Evolutionary conservation across 208 protist genomes (phyloP).

Genomic region (Trichomonas gallinae): DNA sequence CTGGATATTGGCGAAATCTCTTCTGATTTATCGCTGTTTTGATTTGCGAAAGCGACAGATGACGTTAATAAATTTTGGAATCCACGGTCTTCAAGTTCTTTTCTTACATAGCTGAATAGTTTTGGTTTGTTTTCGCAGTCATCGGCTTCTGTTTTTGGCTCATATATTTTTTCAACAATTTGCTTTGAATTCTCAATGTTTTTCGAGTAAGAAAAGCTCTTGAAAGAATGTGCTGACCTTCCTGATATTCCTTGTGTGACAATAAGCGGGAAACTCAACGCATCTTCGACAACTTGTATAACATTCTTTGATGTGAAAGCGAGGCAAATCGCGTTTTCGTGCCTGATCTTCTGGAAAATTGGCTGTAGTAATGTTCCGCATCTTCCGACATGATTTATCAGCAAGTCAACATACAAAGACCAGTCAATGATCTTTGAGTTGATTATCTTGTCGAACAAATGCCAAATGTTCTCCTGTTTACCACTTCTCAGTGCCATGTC

Average conservation of each 20-base stretch:
- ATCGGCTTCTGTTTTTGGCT: not conserved
- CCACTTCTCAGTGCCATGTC: not conserved
- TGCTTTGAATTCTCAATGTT: not conserved
- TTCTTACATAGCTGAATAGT: not conserved
- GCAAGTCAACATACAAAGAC: not conserved
- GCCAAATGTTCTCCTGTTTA: not conserved
- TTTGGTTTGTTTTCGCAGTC: not conserved
- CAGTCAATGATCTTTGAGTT: not conserved
- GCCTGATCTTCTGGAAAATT: not conserved
- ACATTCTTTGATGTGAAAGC: not conserved
- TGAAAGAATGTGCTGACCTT: not conserved
- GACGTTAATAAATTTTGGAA: not conserved
- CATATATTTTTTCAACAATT: not conserved
- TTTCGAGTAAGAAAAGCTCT: not conserved
- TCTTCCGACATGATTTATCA: not conserved
- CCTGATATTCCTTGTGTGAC: not conserved
- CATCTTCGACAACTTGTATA: not conserved
- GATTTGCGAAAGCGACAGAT: not conserved
- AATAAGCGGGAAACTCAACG: not conserved
- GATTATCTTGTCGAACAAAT: not conserved
- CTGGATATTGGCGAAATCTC: not conserved
- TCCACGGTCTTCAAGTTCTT: not conserved
- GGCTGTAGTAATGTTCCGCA: too few relatives aligned
- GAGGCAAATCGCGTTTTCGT: not conserved
- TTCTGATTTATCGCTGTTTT: not conserved